Conservation (phyloP, 1,284 basidiomycete genomes). For the Sutorius eximius region DNA sequence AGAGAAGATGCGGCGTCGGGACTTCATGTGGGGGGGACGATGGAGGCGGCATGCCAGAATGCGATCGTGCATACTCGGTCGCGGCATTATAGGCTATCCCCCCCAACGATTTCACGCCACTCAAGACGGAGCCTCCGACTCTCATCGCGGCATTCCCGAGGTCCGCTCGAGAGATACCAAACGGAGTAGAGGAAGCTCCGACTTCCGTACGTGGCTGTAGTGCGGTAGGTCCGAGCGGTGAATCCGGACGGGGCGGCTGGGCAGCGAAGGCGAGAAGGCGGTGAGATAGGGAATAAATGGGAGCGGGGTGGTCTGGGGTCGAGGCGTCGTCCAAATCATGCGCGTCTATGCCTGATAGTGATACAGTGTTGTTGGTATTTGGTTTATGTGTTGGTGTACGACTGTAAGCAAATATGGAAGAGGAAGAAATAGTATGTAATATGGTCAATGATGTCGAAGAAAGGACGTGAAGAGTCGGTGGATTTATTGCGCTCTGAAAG, state of each 20-base stretch:
- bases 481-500: conserved; percentile 55
- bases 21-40: conserved; percentile 10
- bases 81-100: conserved; percentile 62
- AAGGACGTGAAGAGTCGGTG: conserved; percentile 56
- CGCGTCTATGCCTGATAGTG: conserved; percentile 37
- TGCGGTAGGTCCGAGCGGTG: conserved; percentile 13
- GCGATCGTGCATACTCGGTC: conserved; percentile 33
- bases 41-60: conserved; percentile 13
- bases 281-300: conserved; percentile 59
- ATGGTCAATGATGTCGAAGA: conserved; percentile 53
- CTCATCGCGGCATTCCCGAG: conserved; percentile 55
- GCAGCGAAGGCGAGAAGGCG: conserved; percentile 66
- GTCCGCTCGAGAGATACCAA: conserved; percentile 44
- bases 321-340: conserved; percentile 22
- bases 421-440: conserved; percentile 51
- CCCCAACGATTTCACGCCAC: conserved; percentile 62
- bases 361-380: conserved; percentile 40
- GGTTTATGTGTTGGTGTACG: conserved; percentile 33
- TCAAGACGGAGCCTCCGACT: conserved; percentile 60
- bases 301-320: conserved; percentile 31
- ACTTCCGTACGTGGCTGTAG: conserved; percentile 26
- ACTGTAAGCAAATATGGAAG: conserved; percentile 40
- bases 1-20: conserved; percentile 6
- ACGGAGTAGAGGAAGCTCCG: conserved; percentile 24
- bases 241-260: conserved; percentile 38